phyloP scores from a whole-genome alignment of 257 asterid species.

The Jaltomata sinuosa region DNA sequence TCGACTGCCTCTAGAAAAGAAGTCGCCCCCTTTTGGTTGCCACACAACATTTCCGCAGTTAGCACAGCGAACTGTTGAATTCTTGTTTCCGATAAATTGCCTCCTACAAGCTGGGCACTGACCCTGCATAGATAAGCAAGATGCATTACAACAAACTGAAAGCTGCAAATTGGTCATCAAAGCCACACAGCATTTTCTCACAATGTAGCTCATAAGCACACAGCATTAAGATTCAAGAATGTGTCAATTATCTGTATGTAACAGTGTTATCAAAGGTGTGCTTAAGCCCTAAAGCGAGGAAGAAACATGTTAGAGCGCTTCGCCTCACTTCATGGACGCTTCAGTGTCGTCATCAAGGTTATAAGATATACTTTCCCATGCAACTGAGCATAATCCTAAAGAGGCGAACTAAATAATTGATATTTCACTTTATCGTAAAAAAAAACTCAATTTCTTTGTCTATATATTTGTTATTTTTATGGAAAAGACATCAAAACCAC shows the following conservation, averaged over 20 bases:
- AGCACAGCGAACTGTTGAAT: slow-evolving; percentile 71
- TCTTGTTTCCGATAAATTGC: slow-evolving; percentile 80
- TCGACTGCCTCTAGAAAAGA: slow-evolving; percentile 51
- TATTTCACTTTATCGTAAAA: background rate
- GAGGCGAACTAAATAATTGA: background rate
- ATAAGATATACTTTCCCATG: background rate
- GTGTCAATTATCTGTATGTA: background rate
- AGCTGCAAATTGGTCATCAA: background rate
- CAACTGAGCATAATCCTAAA: background rate
- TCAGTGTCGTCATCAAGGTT: background rate
- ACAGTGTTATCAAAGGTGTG: background rate
- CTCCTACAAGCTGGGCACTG: slow-evolving; percentile 89
- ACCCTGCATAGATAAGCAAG: slow-evolving; percentile 45
- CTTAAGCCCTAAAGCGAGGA: background rate
- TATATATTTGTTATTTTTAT: background rate
- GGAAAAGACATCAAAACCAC: no score
- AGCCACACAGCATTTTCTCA: background rate
- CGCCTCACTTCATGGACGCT: background rate
- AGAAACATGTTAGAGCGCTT: background rate
- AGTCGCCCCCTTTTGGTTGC: slow-evolving; percentile 76
- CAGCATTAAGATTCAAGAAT: background rate
- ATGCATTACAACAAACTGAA: background rate
- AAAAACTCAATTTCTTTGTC: background rate
- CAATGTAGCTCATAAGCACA: background rate
- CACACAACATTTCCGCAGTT: slow-evolving; percentile 88